Conservation (phyloP, 148 eudicot genomes). For the Dianthus caryophyllus region DNA sequence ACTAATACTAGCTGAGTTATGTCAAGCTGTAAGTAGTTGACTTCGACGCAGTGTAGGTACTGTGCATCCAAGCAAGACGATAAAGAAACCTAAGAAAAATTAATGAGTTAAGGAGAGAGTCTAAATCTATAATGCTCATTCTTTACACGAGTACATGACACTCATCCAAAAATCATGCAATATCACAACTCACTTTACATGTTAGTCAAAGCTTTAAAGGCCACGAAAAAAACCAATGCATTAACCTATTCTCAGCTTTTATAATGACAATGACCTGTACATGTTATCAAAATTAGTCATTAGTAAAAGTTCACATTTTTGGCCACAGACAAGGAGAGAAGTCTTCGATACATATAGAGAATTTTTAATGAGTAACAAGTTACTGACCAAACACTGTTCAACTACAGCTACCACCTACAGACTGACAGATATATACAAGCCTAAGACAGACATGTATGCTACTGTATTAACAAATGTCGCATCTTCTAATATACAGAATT, state of each 20-base stretch:
- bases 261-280: conserved; percentile 14
- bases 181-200: conserved; percentile 24
- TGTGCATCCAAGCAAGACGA: conserved; percentile 17
- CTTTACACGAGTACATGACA: conserved; percentile 20
- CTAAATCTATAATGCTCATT: conserved; percentile 24
- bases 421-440: not conserved
- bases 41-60: conserved; percentile 18
- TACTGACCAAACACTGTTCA: not conserved
- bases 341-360: not conserved
- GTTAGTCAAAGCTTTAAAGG: conserved; percentile 1
- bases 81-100: conserved; percentile 19
- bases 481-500: not conserved
- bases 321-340: not conserved
- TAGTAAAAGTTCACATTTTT: conserved; percentile 8
- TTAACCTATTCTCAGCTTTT: conserved; percentile 11
- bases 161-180: conserved; percentile 19
- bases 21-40: conserved; percentile 9
- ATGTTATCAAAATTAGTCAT: conserved; percentile 9
- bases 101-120: conserved; percentile 17
- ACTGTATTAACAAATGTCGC: not conserved
- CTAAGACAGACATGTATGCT: conserved; percentile 7
- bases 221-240: not conserved
- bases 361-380: not conserved
- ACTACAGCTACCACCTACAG: not conserved
- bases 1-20: not conserved